Percentiles rank a stretch among this genome's conserved stretches.
phyloP scores from a whole-genome alignment of 345 rosid genomes.

The Geranium brycei region DNA sequence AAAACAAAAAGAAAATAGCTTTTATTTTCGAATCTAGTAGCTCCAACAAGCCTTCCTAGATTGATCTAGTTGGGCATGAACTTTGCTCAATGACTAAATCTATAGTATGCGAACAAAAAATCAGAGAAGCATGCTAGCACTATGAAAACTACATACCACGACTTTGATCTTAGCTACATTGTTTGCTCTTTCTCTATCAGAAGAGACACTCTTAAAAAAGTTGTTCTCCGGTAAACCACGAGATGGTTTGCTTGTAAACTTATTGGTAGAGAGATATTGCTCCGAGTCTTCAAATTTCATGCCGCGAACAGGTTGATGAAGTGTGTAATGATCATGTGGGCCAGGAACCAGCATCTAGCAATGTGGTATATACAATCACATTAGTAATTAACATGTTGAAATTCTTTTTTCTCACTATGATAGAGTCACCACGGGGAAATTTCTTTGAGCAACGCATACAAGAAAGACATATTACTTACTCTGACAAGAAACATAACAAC shows the following conservation, averaged over 20 bases:
- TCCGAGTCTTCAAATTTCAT: slow-evolving; percentile 27
- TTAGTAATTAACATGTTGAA: not conserved
- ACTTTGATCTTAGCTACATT: slow-evolving; percentile 58
- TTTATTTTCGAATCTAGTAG: not conserved
- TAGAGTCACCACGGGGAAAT: not conserved
- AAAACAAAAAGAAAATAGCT: not conserved
- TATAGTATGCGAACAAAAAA: not conserved
- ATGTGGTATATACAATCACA: not conserved
- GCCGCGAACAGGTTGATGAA: not conserved
- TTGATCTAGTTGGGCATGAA: not conserved
- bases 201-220: slow-evolving; percentile 30
- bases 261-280: slow-evolving; percentile 16
- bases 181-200: slow-evolving; percentile 38
- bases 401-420: no score
- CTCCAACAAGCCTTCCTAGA: not conserved
- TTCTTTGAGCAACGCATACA: not conserved
- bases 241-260: slow-evolving; percentile 11
- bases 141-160: slow-evolving; percentile 25
- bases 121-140: not conserved
- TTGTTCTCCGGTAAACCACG: slow-evolving; percentile 23
- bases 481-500: not conserved
- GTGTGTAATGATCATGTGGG: slow-evolving; percentile 13
- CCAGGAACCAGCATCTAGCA: slow-evolving; percentile 11
- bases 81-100: not conserved
- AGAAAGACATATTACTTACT: not conserved